Percentiles rank a stretch among this genome's conserved stretches.
Evolutionary conservation across 352 stramenopile genomes (phyloP).

Genomic region (Globisporangium canariense): DNA sequence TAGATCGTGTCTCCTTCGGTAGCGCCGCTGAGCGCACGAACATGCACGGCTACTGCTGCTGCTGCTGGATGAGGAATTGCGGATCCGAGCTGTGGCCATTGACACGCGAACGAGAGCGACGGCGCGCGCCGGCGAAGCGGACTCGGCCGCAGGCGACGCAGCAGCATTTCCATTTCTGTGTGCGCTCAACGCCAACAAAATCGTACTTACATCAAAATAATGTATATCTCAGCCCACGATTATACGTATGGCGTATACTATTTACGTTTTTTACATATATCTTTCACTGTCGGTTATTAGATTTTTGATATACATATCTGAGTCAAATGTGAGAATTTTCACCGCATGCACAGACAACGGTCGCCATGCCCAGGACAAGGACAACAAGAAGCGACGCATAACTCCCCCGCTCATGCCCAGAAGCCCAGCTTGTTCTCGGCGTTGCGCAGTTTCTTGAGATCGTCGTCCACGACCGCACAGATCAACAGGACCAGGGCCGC

Average conservation of each 20-base stretch:
- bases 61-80: constrained; percentile 1
- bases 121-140: neutral
- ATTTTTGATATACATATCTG: too few relatives aligned
- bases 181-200: too few relatives aligned
- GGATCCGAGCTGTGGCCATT: neutral
- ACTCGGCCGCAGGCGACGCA: neutral
- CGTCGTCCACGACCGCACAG: constrained; percentile 11
- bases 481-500: constrained; percentile 7
- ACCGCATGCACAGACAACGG: too few relatives aligned
- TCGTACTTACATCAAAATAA: too few relatives aligned
- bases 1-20: constrained; percentile 88
- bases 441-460: constrained; percentile 7
- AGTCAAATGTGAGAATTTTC: too few relatives aligned
- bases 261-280: too few relatives aligned
- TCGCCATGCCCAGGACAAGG: too few relatives aligned
- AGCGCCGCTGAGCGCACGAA: constrained; percentile 2
- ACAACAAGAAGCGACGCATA: too few relatives aligned
- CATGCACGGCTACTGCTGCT: neutral
- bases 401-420: neutral
- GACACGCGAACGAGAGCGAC: neutral
- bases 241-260: too few relatives aligned
- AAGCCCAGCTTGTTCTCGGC: neutral
- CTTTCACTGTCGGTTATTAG: constrained; percentile 1
- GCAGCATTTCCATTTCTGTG: neutral
- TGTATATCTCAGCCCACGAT: too few relatives aligned